Conservation (phyloP, 2,329 filamentous ascomycete genomes). For the Fusarium sp. region DNA sequence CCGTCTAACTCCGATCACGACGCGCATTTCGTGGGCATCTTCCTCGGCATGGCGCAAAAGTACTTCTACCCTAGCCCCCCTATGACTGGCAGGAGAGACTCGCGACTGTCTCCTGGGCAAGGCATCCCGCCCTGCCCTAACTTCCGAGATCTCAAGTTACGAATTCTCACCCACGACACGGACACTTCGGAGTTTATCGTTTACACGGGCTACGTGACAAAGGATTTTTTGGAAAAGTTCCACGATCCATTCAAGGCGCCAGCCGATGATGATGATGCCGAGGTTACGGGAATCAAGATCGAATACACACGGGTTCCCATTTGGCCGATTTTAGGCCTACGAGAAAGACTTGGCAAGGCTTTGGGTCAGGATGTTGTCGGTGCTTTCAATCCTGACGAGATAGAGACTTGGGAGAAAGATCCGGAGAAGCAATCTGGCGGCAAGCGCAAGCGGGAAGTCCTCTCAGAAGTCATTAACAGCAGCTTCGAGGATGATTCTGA, state of each 20-base stretch:
- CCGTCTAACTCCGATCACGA: conserved; percentile 64
- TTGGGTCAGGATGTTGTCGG: conserved; percentile 65
- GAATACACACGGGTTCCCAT: conserved; percentile 61
- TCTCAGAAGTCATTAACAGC: conserved; percentile 53
- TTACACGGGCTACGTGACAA: conserved; percentile 63
- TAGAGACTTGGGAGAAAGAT: conserved; percentile 60
- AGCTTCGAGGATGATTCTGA: conserved; percentile 55
- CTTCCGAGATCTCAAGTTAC: conserved; percentile 62
- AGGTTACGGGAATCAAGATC: conserved; percentile 56
- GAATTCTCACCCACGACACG: conserved; percentile 63
- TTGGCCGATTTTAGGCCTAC: conserved; percentile 67
- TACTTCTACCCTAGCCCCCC: conserved; percentile 58
- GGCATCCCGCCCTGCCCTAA: conserved; percentile 43
- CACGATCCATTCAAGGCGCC: conserved; percentile 59
- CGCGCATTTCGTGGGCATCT: conserved; percentile 62
- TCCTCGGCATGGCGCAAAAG: conserved; percentile 68
- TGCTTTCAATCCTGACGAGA: conserved; percentile 50
- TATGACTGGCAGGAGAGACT: conserved; percentile 38
- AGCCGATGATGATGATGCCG: conserved; percentile 34
- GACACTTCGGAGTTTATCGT: conserved; percentile 63
- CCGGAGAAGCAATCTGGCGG: conserved; percentile 47
- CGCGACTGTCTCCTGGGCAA: conserved; percentile 40
- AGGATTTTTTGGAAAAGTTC: conserved; percentile 62
- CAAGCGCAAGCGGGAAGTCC: conserved; percentile 51
- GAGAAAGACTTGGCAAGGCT: conserved; percentile 65